These are phyloP conservation scores for Raphanus raphanistrum DNA, from an alignment of 345 rosid species.

Conservation along the genomic window DNA sequence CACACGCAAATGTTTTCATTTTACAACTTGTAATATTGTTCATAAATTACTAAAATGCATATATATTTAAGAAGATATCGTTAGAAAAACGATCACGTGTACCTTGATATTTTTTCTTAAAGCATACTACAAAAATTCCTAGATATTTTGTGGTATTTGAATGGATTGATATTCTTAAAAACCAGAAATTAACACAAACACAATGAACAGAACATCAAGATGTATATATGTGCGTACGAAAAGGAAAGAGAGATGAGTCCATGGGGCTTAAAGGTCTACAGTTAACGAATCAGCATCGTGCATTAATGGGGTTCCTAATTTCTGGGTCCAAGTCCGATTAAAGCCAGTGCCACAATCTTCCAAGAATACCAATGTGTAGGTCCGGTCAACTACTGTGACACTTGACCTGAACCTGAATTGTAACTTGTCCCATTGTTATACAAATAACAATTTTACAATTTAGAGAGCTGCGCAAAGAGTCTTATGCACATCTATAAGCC, in stretches of 20 bases:
- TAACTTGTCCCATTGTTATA: conserved; percentile 11
- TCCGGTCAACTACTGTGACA: conserved; percentile 28
- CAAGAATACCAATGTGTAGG: conserved; percentile 18
- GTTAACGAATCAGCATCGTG: background rate
- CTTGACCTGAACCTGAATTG: conserved; percentile 26
- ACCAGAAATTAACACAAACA: background rate
- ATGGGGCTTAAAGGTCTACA: background rate
- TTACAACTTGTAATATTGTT: background rate
- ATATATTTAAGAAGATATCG: background rate
- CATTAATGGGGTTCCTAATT: conserved; percentile 9
- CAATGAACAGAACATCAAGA: background rate
- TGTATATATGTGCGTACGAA: background rate
- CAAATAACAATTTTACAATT: background rate
- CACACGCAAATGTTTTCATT: background rate
- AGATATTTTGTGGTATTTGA: background rate
- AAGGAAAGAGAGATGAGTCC: background rate
- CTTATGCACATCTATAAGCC: no score
- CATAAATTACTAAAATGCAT: background rate
- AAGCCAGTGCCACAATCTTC: conserved; percentile 17
- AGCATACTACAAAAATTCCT: background rate
- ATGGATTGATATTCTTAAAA: background rate
- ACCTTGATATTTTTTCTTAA: background rate
- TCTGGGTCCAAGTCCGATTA: conserved; percentile 12
- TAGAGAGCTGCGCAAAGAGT: no score
- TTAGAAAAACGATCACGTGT: background rate